phyloP scores from a whole-genome alignment of 805 yeast genomes.

The Candida broadrunensis region DNA sequence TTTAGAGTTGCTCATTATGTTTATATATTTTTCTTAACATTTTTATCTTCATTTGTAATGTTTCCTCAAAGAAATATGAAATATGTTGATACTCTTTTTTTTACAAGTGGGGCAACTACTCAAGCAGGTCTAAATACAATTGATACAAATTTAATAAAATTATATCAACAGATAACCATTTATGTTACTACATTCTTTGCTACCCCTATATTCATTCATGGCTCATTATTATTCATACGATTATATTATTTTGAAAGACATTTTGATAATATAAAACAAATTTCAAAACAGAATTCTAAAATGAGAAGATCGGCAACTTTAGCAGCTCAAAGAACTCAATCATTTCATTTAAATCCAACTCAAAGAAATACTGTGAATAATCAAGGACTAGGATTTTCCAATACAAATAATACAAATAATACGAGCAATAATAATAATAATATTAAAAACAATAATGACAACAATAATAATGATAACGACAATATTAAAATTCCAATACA shows the following conservation, averaged over 20 bases:
- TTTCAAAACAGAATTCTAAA: constrained; percentile 74
- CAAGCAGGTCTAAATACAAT: constrained; percentile 91
- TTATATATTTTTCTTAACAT: constrained; percentile 57
- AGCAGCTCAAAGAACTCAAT: constrained; percentile 38
- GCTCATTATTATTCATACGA: constrained; percentile 71
- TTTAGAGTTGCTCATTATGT: constrained; percentile 68
- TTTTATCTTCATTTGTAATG: constrained; percentile 70
- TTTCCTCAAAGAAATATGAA: constrained; percentile 65
- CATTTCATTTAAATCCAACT: constrained; percentile 28
- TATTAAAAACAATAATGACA: not conserved
- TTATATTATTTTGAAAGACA: constrained; percentile 86
- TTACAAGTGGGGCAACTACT: constrained; percentile 74
- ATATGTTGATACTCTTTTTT: constrained; percentile 79
- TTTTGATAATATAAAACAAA: constrained; percentile 75
- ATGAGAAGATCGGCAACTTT: constrained; percentile 80
- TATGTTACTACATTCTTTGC: constrained; percentile 63
- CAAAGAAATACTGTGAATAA: constrained; percentile 18
- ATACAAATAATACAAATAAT: too few relatives aligned
- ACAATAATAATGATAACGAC: not conserved
- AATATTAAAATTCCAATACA: too few relatives aligned
- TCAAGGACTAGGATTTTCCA: constrained; percentile 25
- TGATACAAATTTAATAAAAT: constrained; percentile 55
- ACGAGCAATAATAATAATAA: constrained; percentile 1
- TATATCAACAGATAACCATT: constrained; percentile 79
- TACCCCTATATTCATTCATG: constrained; percentile 87